phyloP scores from a whole-genome alignment of 257 asterid genomes.

The Echium plantagineum region DNA sequence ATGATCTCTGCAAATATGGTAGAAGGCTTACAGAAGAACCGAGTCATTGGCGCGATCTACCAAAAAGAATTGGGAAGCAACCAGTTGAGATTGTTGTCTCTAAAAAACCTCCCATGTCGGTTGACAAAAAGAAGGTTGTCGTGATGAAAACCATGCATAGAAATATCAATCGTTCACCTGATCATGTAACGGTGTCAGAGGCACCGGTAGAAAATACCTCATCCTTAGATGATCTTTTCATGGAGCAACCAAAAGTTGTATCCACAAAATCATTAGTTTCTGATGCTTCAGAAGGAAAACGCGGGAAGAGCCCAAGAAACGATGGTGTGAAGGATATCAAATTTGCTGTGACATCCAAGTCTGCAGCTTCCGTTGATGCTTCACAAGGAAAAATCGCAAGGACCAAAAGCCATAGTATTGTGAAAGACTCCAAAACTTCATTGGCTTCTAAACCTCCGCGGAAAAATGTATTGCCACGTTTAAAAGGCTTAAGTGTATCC shows the following conservation, averaged over 20 bases:
- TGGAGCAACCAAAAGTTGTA: conserved; percentile 16
- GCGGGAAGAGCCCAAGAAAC: conserved; percentile 20
- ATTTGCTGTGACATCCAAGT: conserved; percentile 20
- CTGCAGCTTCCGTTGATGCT: conserved; percentile 18
- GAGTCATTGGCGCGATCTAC: conserved; percentile 34
- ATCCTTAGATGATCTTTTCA: conserved; percentile 18
- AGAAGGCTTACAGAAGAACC: conserved; percentile 27
- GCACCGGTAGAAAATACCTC: conserved; percentile 50
- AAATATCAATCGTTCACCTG: conserved; percentile 17
- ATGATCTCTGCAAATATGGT: conserved; percentile 82
- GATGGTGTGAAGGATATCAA: conserved; percentile 13
- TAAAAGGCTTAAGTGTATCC: conserved; percentile 8
- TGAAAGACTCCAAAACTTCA: conserved; percentile 14
- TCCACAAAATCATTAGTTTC: conserved; percentile 22
- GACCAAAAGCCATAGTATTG: conserved; percentile 18
- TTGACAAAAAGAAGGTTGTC: conserved; percentile 25
- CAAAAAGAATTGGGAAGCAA: conserved; percentile 25
- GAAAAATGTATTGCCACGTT: conserved; percentile 23
- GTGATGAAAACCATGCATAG: conserved; percentile 6
- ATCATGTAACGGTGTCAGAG: conserved; percentile 17
- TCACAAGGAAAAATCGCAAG: conserved; percentile 19
- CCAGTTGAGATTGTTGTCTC: conserved; percentile 20
- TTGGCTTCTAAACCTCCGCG: conserved; percentile 20
- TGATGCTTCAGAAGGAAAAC: conserved; percentile 20
- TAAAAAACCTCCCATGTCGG: conserved; percentile 20